Evolutionary conservation across 306 rosid species (phyloP).

Genomic region (Quercus engelmannii): DNA sequence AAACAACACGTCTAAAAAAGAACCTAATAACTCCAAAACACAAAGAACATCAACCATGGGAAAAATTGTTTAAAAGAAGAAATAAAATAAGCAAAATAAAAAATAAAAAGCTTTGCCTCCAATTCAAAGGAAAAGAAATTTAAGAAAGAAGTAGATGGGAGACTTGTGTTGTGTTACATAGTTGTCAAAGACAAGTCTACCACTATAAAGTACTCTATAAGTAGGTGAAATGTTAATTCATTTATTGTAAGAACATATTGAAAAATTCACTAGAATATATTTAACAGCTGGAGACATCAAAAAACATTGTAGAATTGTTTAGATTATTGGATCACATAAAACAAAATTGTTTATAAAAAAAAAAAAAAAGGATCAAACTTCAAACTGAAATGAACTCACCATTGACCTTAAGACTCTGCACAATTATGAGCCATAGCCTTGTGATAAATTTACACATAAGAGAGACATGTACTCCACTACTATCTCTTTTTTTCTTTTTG

Average conservation of each 20-base stretch:
- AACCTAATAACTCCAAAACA: too few species aligned
- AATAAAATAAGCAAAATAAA: not conserved
- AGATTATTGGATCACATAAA: not conserved
- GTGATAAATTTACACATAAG: not conserved
- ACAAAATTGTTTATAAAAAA: too few species aligned
- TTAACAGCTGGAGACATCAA: slow-evolving; percentile 12
- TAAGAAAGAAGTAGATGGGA: not conserved
- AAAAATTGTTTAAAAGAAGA: not conserved
- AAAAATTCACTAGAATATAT: not conserved
- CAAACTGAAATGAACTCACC: not conserved
- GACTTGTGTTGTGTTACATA: not conserved
- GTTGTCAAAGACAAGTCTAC: not conserved
- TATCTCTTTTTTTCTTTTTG: not conserved
- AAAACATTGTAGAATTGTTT: not conserved
- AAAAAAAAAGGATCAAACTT: not conserved
- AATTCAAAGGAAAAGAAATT: not conserved
- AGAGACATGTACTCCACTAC: slow-evolving; percentile 37
- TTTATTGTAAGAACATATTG: not conserved
- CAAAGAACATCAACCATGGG: too few species aligned
- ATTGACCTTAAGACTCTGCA: not conserved
- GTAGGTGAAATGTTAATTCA: slow-evolving; percentile 3
- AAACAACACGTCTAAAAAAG: too few species aligned
- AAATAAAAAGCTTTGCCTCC: not conserved
- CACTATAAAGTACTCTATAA: not conserved
- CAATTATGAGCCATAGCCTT: not conserved